phyloP scores from a whole-genome alignment of 176 grass and related monocot species.

The Themeda triandra region DNA sequence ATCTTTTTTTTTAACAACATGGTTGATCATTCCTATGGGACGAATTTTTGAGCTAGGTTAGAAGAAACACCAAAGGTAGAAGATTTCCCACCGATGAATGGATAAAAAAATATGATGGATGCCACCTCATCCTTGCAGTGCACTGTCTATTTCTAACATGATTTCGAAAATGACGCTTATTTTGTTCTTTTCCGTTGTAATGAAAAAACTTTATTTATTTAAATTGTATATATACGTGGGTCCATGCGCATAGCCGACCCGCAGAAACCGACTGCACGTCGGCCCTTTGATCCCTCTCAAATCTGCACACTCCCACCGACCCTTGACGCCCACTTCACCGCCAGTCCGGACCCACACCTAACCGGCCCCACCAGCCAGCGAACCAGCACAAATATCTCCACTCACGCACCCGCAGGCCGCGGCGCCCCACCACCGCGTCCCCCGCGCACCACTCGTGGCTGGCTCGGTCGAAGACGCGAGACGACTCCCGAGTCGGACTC shows the following conservation, averaged over 20 bases:
- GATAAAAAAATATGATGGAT: too few relatives aligned
- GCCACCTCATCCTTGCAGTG: too few relatives aligned
- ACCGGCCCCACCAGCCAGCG: neutral
- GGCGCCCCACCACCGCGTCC: neutral
- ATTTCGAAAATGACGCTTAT: too few relatives aligned
- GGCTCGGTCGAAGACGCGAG: neutral
- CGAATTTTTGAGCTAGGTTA: too few relatives aligned
- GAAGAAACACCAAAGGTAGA: too few relatives aligned
- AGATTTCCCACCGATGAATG: too few relatives aligned
- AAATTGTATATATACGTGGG: too few relatives aligned
- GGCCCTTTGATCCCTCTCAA: neutral
- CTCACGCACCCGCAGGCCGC: neutral
- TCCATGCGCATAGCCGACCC: neutral
- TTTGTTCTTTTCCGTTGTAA: too few relatives aligned
- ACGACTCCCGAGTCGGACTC: neutral
- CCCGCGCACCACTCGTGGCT: neutral
- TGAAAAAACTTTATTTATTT: too few relatives aligned
- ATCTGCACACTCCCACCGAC: neutral
- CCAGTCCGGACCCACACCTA: accelerated
- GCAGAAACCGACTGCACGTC: neutral
- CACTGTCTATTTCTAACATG: too few relatives aligned
- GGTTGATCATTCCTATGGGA: too few relatives aligned
- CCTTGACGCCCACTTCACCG: accelerated
- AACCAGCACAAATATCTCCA: accelerated
- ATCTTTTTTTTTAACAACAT: too few relatives aligned